Evolutionary conservation across 2,329 filamentous ascomycete genomes (phyloP), one percentile per base, ranked within the genome.

Genomic region (Tolypocladium nubicola): DNA sequence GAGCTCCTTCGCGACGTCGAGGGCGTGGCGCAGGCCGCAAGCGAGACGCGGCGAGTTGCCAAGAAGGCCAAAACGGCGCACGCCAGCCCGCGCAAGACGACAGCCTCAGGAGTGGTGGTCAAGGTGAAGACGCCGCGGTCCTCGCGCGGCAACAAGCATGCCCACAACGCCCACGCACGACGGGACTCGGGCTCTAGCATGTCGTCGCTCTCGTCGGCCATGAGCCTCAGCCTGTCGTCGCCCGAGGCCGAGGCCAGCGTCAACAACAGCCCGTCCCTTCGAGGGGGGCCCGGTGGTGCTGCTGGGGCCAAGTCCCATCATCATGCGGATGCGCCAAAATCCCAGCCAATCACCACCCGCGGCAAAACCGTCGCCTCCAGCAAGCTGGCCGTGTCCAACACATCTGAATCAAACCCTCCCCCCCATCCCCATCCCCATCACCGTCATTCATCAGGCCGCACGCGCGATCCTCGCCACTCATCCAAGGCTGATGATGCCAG

Each of bases 131-230:
- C 73, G 35, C 72, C 73, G n/a, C 53, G 57, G 38, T 70, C 70
- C 56, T 37, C 52, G 40, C 54, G 54, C 54, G 40, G 57, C 54
- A 53, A 38, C 67, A 70, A 30, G 71, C 47, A 50, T 6, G 26
- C 26, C 26, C 47, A 50, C 23, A 26, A 26, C 26, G 26, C 14
- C 2, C 45, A 49, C 57, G 61, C 61, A 35, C 66, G 73, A 47
- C 66, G 71, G 40, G 68, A 69, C 57, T 76, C 73, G 39, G 70
- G 64, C 37, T 72, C 71, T 9, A 76, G 73, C 66, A 72, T 74
- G 62, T 76, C 74, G 23, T 75, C 74, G n/a, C 68, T 76, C 33
- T 75, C 73, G 21, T 72, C 72, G 21, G 67, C 66, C 49, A 66
- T 69, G 67, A 74, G 68, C 62, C 63, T 69, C 67, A 74, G 68